Conservation (phyloP, 2,329 filamentous ascomycete genomes). For the Aspergillus texensis region DNA sequence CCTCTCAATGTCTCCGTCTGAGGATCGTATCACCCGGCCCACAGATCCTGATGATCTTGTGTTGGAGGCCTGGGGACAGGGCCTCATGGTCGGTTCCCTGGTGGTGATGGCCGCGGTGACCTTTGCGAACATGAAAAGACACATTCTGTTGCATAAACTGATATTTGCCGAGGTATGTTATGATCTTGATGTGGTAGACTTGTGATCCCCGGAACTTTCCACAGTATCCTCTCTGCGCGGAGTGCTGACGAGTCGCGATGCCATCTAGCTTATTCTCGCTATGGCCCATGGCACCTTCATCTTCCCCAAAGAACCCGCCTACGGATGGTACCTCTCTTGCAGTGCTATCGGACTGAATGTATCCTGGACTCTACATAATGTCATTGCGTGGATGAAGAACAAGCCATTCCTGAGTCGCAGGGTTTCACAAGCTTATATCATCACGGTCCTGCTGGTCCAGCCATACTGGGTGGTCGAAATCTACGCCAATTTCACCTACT, state of each 20-base stretch:
- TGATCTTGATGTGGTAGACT: neutral
- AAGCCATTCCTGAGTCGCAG: constrained; percentile 59
- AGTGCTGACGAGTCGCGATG: neutral
- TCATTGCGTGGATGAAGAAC: constrained; percentile 70
- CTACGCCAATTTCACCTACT: constrained; percentile 67
- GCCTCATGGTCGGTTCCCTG: constrained; percentile 53
- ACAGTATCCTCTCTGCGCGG: neutral
- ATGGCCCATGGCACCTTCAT: constrained; percentile 62
- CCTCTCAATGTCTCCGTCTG: constrained; percentile 12
- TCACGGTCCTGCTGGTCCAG: constrained; percentile 60
- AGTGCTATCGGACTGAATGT: constrained; percentile 63
- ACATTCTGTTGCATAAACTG: constrained; percentile 53
- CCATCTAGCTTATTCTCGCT: constrained; percentile 55
- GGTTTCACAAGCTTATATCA: constrained; percentile 59
- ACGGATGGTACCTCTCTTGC: constrained; percentile 66
- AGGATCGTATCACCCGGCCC: constrained; percentile 23
- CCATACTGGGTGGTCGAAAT: constrained; percentile 69
- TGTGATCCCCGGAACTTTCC: neutral
- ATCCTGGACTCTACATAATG: constrained; percentile 67
- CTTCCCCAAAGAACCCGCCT: constrained; percentile 58
- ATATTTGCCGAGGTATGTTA: constrained; percentile 51
- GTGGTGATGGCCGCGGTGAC: constrained; percentile 54
- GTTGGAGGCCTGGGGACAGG: constrained; percentile 53
- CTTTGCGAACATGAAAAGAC: constrained; percentile 52
- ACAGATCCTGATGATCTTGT: constrained; percentile 38